Base-by-base conservation (phyloP, 306 rosid species). In the Notholithocarpus densiflorus region DNA sequence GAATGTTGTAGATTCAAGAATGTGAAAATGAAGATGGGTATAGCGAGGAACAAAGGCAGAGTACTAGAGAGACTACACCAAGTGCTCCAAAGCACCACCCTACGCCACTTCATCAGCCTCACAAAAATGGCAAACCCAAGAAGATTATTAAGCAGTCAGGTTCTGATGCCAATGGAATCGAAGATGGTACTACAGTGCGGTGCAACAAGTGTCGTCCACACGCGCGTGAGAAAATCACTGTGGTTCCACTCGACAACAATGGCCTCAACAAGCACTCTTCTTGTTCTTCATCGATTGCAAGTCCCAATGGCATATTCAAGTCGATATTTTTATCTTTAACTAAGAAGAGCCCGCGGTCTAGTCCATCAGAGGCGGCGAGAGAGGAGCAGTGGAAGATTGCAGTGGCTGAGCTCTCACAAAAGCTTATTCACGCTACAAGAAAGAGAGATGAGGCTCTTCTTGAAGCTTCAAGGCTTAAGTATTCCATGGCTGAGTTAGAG, bases 341-440 rank as follows among this genome's bases (percentile, higher is more conserved):
- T 0, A 55, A 94, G 56, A 93, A 82, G 72, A 96, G 99, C 5
- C 99, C 98, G 48, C 90, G 85, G 84, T 86, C 53, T 48, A 48
- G 53, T 48, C 14, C 87, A 1, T 19, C 19, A 2, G 79, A 20
- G 21, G 15, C 82, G 4, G 85, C 87, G 4, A 84, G 90, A 68
- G 99, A 96, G 82, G 99, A 96, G 79, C 94, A 90, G 4, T 93
- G 96, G 99, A 96, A 87, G 69, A 65, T 87, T 6, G 96, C 99
- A 0, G 91, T 90, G 56, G 89, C 91, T 0, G 98, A 96, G 83
- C 90, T 96, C 21, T 96, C 99, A 6, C 97, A 93, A 68, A 96
- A 90, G 79, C 84, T 96, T 27, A 83, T 90, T 52, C 96, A 93
- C 18, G 88, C 97, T 0, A 93, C 98, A 0, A 87, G 93, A 64